A percentile compares a stretch with the other conserved stretches of the same genome.
These are phyloP conservation scores for Pleodorina starrii DNA, from an alignment of 139 green algal genomes.

Conservation along the genomic window DNA sequence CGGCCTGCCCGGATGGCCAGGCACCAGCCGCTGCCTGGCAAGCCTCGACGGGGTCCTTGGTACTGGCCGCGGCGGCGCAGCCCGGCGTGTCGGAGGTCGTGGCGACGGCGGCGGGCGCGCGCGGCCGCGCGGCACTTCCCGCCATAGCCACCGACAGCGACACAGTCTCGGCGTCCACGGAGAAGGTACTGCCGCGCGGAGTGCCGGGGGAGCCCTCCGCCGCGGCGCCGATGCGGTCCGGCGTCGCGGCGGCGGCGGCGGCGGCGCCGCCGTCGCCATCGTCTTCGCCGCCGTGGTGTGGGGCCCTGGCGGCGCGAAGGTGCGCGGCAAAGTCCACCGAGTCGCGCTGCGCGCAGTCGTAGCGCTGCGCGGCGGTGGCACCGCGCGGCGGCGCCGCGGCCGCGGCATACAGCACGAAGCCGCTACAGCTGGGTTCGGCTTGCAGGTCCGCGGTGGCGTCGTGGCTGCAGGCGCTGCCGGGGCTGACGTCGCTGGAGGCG, in stretches of 20 bases:
- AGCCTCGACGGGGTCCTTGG: not conserved
- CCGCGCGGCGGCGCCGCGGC: not conserved
- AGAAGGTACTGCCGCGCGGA: constrained; percentile 8
- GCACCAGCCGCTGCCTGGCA: not conserved
- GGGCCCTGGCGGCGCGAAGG: not conserved
- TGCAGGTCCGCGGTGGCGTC: not conserved
- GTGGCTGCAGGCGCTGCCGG: not conserved
- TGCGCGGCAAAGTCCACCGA: not conserved
- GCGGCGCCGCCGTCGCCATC: not conserved
- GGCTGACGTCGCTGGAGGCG: not conserved
- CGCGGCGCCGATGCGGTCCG: no score
- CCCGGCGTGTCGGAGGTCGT: not conserved
- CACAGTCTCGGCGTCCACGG: constrained; percentile 18
- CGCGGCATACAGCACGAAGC: constrained; percentile 10
- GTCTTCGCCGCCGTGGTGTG: not conserved
- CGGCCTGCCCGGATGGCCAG: not conserved
- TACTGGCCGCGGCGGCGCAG: not conserved
- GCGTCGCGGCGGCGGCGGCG: no score
- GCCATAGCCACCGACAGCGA: constrained; percentile 17
- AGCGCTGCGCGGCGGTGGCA: not conserved
- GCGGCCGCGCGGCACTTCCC: not conserved
- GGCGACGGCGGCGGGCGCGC: not conserved
- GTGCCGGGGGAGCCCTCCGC: not conserved
- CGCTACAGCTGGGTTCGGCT: not conserved
- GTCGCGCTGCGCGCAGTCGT: not conserved